Base-by-base conservation (phyloP, 1,284 basidiomycete species). In the Cryptococcus jaspeensis region DNA sequence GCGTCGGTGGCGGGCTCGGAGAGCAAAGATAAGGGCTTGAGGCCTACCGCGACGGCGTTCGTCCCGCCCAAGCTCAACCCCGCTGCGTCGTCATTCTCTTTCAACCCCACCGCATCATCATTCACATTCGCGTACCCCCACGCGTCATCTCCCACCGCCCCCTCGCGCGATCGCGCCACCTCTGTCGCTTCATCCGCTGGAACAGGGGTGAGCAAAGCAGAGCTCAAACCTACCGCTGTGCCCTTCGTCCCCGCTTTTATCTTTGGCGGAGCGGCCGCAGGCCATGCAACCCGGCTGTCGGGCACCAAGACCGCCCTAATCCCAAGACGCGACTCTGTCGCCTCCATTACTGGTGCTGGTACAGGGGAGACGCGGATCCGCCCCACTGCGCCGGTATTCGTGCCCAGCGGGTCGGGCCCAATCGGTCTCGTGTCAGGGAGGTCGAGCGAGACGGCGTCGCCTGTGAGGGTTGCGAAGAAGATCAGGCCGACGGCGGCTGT, bases 21-120 rank as follows among this genome's bases (percentile, higher is more conserved):
- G 28, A 4, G 28, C 28, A 32, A 32, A 32, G 28, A 32, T 9
- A 32, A 32, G 5, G 9, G 5, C 28, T 9, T 32, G 28, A 32
- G 28, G 28, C 32, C 52, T 38, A 39, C 52, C 5, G 52, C 52
- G 9, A 18, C 43, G 3, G 25, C 35, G 11, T 53, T 53, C 22
- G 15, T 37, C 16, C 52, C 52, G 5, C 23, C 32, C 37, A 36
- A 40, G n/a, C 1, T 32, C 28, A 9, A 32, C 28, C 5, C 28
- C 4, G 28, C 4, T 9, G 28, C 28, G 9, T 32, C 28, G 28
- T 4, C 28, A 4, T 9, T 32, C 4, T 4, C 28, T 9, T 32
- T 32, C 28, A 32, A 9, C 28, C 28, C 28, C 28, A 5, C 28
- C 28, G 28, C 28, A 32, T 32, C 28, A 4, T 32, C 28, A 4